phyloP scores from a whole-genome alignment of 2,329 filamentous ascomycete genomes.

The Pleurostoma richardsiae region DNA sequence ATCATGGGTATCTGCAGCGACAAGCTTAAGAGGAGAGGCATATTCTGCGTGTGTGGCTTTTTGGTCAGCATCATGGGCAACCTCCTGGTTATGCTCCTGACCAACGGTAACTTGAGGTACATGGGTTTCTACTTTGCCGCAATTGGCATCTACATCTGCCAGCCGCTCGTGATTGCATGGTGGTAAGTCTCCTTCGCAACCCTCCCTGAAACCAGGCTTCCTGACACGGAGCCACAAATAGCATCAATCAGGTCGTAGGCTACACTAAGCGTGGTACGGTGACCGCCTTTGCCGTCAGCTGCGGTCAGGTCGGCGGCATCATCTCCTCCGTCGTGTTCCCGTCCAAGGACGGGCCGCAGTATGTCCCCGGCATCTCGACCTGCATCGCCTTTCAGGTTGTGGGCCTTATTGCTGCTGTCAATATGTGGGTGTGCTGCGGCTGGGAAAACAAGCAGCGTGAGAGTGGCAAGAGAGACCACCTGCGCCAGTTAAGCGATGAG shows the following conservation, averaged over 20 bases:
- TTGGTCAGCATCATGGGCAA: slow-evolving; percentile 15
- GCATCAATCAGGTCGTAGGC: slow-evolving; percentile 36
- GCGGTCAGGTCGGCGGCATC: slow-evolving; percentile 32
- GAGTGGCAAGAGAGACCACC: neutral
- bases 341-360: neutral
- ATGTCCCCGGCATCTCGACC: slow-evolving; percentile 35
- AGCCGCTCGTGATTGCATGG: slow-evolving; percentile 33
- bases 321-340: slow-evolving; percentile 10
- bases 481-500: neutral
- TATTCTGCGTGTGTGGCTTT: slow-evolving; percentile 16
- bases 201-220: neutral
- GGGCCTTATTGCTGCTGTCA: slow-evolving; percentile 15
- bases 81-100: slow-evolving; percentile 27
- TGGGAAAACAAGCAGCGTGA: neutral
- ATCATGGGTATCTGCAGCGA: slow-evolving; percentile 17
- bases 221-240: neutral
- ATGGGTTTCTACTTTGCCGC: slow-evolving; percentile 23
- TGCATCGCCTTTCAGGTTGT: slow-evolving; percentile 36
- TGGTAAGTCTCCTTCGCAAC: slow-evolving; percentile 17
- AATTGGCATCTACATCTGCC: slow-evolving; percentile 21
- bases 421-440: neutral
- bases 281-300: slow-evolving; percentile 37
- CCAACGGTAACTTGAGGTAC: slow-evolving; percentile 14
- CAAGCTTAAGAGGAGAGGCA: slow-evolving; percentile 12
- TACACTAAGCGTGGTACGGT: slow-evolving; percentile 39